Base-by-base conservation (phyloP, 2,329 filamentous ascomycete genomes). In the Rhinocladiella similis region DNA sequence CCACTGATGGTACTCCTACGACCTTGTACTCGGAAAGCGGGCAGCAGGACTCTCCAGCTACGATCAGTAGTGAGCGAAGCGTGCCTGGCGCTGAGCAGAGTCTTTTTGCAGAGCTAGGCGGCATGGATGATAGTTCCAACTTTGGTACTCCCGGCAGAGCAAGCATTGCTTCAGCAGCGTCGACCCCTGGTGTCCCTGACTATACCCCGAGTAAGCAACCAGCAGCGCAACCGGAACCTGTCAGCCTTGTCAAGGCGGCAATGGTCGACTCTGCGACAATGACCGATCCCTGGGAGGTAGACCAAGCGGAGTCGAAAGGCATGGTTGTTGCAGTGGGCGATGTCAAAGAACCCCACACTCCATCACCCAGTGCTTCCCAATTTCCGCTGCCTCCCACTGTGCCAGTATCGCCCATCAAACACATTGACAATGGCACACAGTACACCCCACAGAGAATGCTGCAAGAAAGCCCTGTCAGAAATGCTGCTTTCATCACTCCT, bases 21-120 rank as follows among this genome's bases (percentile, higher is more conserved):
- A 75, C 70, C 22, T 63, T 64, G 27, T 72, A 72, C 56, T 67
- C 68, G 25, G 69, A 69, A 35, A 70, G 72, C n/a, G 73, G 68
- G 57, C 70, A 75, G 4, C 77, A 75, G 55, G 77, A 82, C 59
- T 80, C 77, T n/a, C 81, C 81, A 10, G 79, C 80, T 9, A 83
- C 79, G 64, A 75, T 81, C 62, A 67, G 69, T 29, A 75, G 70
- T 65, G 74, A 73, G 43, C 76, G 75, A 56, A 75, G 74, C 50
- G 68, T 73, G 29, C 74, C 72, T 41, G 76, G 75, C n/a, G 73
- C 76, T 49, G 77, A 77, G 61, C 90, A 96, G 76, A 97, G 89
- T 67, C 78, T 99, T 49, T 96, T 94, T 70, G 91, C 91, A 39
- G 94, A 99, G 72, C 81, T 99, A 41, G 90, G 89, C 51, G 90